phyloP scores from a whole-genome alignment of 2,329 filamentous ascomycete species.

The Ophiostoma quercus region DNA sequence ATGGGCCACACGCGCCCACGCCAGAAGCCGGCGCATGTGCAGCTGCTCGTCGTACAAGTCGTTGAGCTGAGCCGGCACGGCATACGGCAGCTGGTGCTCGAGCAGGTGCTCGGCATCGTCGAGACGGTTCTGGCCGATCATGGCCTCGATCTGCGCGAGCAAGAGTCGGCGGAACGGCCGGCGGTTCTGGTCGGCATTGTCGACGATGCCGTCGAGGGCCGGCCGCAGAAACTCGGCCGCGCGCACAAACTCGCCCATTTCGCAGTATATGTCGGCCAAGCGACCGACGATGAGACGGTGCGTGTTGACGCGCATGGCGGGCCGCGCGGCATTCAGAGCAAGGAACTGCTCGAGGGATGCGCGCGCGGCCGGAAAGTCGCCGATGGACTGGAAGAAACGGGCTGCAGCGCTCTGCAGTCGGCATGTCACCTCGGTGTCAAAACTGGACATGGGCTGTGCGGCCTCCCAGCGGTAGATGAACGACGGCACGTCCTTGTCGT shows the following conservation, averaged over 20 bases:
- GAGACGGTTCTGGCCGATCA: conserved; percentile 28
- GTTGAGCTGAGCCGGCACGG: conserved; percentile 30
- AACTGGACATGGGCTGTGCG: conserved; percentile 30
- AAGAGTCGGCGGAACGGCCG: conserved; percentile 30
- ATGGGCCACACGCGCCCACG: conserved; percentile 30
- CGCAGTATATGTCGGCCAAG: conserved; percentile 33
- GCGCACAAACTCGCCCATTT: conserved; percentile 30
- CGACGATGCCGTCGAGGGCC: conserved; percentile 27
- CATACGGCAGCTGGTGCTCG: not conserved
- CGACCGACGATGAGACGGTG: conserved; percentile 30
- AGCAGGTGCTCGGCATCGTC: conserved; percentile 26
- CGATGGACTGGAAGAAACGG: conserved; percentile 35
- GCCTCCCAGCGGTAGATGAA: conserved; percentile 35
- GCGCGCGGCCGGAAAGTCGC: conserved; percentile 32
- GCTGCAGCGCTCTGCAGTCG: conserved; percentile 34
- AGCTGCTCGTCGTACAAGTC: conserved; percentile 35
- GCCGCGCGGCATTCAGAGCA: conserved; percentile 29
- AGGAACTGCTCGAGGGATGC: conserved; percentile 35
- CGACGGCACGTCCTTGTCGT: conserved; percentile 32
- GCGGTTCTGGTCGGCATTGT: conserved; percentile 25
- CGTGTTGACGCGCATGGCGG: conserved; percentile 29
- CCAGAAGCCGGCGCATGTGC: conserved; percentile 32
- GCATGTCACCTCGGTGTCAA: conserved; percentile 35
- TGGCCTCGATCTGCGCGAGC: conserved; percentile 30
- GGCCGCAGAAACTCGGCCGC: conserved; percentile 29